These are phyloP conservation scores for Macadamia integrifolia DNA, from an alignment of 164 flowering plant genomes.

Conservation along the genomic window DNA sequence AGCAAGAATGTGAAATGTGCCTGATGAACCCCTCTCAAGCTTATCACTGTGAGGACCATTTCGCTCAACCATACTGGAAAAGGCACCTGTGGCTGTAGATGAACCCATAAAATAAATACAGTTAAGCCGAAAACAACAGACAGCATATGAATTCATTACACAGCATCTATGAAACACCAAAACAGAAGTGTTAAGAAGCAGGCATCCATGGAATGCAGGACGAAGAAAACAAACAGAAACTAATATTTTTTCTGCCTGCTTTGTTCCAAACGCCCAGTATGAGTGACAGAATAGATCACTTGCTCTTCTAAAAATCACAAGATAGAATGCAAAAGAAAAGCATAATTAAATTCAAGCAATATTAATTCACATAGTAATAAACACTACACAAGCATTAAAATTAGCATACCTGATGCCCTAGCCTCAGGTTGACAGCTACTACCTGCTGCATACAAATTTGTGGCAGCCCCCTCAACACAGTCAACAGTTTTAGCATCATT, in stretches of 20 bases:
- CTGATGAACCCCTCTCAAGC: constrained; percentile 24
- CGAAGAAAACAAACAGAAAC: too few relatives aligned
- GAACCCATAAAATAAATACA: neutral
- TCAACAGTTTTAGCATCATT: constrained; percentile 34
- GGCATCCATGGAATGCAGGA: too few relatives aligned
- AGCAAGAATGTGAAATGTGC: constrained; percentile 20
- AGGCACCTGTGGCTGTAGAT: constrained; percentile 26
- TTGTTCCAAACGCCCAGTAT: too few relatives aligned
- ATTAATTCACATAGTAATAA: too few relatives aligned
- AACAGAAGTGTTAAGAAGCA: too few relatives aligned
- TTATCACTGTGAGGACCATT: constrained; percentile 29
- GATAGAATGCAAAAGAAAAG: too few relatives aligned
- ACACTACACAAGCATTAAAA: neutral
- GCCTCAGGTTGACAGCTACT: constrained; percentile 30
- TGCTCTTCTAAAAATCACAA: too few relatives aligned
- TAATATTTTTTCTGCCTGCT: too few relatives aligned
- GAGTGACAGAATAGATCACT: too few relatives aligned
- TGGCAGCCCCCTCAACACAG: constrained; percentile 29
- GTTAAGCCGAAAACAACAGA: neutral
- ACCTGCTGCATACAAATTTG: constrained; percentile 28
- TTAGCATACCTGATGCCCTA: constrained; percentile 37
- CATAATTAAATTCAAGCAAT: too few relatives aligned
- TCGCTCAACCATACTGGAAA: constrained; percentile 19
- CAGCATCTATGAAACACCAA: too few relatives aligned
- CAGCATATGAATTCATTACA: neutral